phyloP scores from a whole-genome alignment of 768 basidiomycete species.

The Phallus indusiatus region DNA sequence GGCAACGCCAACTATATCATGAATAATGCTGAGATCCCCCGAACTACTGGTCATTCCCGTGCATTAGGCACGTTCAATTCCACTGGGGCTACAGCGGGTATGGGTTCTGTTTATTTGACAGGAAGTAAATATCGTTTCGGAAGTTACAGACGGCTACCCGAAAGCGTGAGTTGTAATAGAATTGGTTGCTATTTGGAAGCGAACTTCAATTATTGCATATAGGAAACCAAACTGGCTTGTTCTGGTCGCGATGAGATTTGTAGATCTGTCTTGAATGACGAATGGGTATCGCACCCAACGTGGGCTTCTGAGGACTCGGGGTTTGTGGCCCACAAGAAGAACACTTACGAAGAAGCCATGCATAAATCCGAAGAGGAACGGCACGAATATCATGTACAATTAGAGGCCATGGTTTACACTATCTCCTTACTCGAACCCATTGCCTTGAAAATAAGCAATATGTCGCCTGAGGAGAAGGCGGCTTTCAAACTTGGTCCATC shows the following conservation, averaged over 20 bases:
- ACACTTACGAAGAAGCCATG: conserved; percentile 88
- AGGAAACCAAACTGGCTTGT: conserved; percentile 88
- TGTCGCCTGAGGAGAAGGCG: conserved; percentile 80
- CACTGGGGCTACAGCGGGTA: conserved; percentile 63
- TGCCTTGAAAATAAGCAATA: conserved; percentile 71
- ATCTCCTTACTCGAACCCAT: conserved; percentile 89
- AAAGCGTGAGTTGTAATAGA: conserved; percentile 52
- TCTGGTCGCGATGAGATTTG: conserved; percentile 92
- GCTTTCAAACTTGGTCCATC: conserved; percentile 75
- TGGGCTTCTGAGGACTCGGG: conserved; percentile 97
- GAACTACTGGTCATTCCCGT: conserved; percentile 4
- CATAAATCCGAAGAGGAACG: conserved; percentile 98
- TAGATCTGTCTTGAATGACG: conserved; percentile 92
- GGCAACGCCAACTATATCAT: not conserved
- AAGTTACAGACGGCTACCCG: conserved; percentile 85
- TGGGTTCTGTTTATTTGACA: conserved; percentile 62
- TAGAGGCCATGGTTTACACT: conserved; percentile 84
- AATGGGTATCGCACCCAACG: conserved; percentile 97
- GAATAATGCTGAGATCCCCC: not conserved
- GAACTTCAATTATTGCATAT: conserved; percentile 2
- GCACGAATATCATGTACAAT: conserved; percentile 93
- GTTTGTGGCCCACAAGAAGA: conserved; percentile 94
- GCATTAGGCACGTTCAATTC: conserved; percentile 60
- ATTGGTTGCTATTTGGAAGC: conserved; percentile 7
- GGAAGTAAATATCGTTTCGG: conserved; percentile 70